Evolutionary conservation across 345 rosid genomes (phyloP), one percentile per base, ranked within the genome.

Genomic region (Gossypioides kirkii): DNA sequence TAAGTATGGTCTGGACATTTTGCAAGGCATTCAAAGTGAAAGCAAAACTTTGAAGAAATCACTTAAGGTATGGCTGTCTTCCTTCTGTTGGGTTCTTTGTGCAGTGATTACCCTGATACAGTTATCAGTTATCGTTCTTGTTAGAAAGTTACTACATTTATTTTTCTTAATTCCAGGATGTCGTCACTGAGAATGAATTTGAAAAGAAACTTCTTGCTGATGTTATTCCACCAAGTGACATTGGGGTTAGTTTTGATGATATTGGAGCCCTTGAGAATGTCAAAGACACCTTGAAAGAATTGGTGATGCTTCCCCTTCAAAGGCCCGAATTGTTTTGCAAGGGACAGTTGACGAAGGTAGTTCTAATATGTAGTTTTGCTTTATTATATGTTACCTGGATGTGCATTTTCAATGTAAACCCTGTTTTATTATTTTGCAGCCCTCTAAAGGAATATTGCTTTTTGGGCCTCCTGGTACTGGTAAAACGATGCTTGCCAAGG

Each of bases 381-480:
- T 25, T 6, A 14, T 22, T n/a, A 28, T 61, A 12, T 45, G 14
- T 46, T 20, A 64, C 36, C 73, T 49, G 36, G 58, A 26, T 25
- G 23, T 49, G 25, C 42, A 17, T 8, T 49, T 67, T 26, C 14
- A 8, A 26, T 8, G 14, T 28, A 26, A 26, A 42, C 50, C 9
- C 12, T 36, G 61, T 20, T 76, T 61, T 54, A 38, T 61, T 75
- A 13, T 52, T 49, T 36, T 38, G 61, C 71, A 95, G 99, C 99
- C 99, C 70, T 92, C 97, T 65, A 95, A 95, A 79, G 99, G 99
- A 70, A 95, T 95, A 68, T 78, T 95, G 80, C 86, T 95, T 59
- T 95, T 95, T 82, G 99, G 99, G 72, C 99, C 99, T 71, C 99
- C 99, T 82, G 99, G 99, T 73, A 95, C 99, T 36, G 99, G 99